phyloP scores from a whole-genome alignment of 805 yeast species.

The Starmerella sirachaensis region DNA sequence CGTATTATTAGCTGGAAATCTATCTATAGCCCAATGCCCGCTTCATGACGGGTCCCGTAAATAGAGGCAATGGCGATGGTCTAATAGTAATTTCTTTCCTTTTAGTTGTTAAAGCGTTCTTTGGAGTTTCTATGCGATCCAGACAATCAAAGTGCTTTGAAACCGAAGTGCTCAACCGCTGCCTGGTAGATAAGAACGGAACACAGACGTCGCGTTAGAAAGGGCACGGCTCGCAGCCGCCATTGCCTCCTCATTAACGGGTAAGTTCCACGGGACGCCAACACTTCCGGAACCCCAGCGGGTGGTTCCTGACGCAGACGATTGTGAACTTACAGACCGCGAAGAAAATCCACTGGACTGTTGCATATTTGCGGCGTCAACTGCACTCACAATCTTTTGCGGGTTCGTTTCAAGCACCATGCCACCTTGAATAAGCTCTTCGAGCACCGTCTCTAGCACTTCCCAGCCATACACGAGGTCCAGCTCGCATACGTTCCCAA shows the following conservation, averaged over 20 bases:
- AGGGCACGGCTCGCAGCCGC: constrained; percentile 19
- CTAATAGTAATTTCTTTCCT: no score
- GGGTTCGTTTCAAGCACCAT: constrained; percentile 94
- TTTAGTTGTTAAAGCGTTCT: no score
- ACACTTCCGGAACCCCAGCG: not conserved
- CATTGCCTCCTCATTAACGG: constrained; percentile 15
- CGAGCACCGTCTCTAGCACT: constrained; percentile 73
- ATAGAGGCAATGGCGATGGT: no score
- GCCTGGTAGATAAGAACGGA: constrained; percentile 20
- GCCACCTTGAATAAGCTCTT: constrained; percentile 90
- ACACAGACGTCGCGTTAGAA: constrained; percentile 19
- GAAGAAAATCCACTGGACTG: constrained; percentile 15
- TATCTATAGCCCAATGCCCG: no score
- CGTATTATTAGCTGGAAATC: no score
- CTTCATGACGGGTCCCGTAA: no score
- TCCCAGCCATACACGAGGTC: constrained; percentile 99
- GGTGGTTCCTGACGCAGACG: not conserved
- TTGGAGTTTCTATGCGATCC: no score
- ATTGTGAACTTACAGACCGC: not conserved
- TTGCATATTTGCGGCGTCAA: constrained; percentile 30
- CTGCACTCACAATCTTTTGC: constrained; percentile 55
- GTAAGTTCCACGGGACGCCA: constrained; percentile 4
- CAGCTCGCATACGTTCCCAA: constrained; percentile 85
- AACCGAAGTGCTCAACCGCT: not conserved
- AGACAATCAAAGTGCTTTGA: no score